Evolutionary conservation across 768 basidiomycete genomes (phyloP), one percentile per base, ranked within the genome.

Genomic region (Gymnopilus dilepis): DNA sequence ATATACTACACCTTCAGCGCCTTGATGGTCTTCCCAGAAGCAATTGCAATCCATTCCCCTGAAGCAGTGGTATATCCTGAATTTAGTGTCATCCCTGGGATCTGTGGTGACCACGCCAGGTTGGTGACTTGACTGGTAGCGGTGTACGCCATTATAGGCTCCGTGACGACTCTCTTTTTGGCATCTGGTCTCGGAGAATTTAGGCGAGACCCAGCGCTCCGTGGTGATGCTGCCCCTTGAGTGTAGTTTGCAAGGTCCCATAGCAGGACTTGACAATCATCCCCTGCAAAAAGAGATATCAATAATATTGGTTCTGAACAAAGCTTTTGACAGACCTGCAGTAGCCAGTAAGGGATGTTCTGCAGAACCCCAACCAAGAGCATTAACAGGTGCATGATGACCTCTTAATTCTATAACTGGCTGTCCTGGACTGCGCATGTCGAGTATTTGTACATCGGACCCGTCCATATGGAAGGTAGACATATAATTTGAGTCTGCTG

Each of bases 401-500:
- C 86, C 95, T 64, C 86, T 84, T 19, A 98, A 79, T 74, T 99
- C 96, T 70, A 95, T 90, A 17, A 98, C 95, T 0, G 97, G 95
- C 63, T 92, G 89, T 2, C 97, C 97, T 1, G 97, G 97, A 75
- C 89, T 92, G 55, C 97, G 87, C 93, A 98, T 98, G 70, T 99
- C 97, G 63, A 99, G 80, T 26, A 99, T 93, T 72, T 97, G 92
- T 3, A 97, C 84, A 69, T 95, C 92, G 19, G 82, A 75, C 51
- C 93, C 92, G 70, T 97, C 95, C 84, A 94, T 90, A 69, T 98
- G 97, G 75, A 98, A 97, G 2, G 95, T 97, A 12, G 95, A 93
- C 86, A 99, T 92, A 74, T 97, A 97, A 67, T 97, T 95, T 15
- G 95, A 91, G 74, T 92, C 90, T 6, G 87, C 84, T 0, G 96